Conservation (phyloP, 2,329 filamentous ascomycete species). For the Claviceps sp. region DNA sequence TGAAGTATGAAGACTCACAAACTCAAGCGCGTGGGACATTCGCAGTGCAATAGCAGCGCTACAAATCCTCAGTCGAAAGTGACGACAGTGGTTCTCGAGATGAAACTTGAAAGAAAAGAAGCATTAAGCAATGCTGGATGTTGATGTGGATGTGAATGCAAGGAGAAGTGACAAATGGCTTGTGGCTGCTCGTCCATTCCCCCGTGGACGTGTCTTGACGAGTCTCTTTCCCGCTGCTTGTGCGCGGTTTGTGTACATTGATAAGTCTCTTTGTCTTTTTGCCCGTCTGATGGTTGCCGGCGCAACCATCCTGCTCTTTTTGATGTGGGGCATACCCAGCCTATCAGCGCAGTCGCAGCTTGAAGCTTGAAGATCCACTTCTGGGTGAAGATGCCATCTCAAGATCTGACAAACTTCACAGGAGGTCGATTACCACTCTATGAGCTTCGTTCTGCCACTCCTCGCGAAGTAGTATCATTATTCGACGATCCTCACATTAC, state of each 20-base stretch:
- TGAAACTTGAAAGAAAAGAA: slow-evolving; percentile 1
- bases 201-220: not conserved
- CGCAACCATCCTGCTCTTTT: slow-evolving; percentile 4
- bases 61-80: not conserved
- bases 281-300: slow-evolving; percentile 14
- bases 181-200: not conserved
- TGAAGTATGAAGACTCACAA: slow-evolving; percentile 12
- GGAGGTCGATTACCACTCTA: not conserved
- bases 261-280: not conserved
- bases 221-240: slow-evolving; percentile 4
- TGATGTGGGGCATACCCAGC: not conserved
- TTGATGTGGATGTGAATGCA: slow-evolving; percentile 7
- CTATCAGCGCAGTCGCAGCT: not conserved
- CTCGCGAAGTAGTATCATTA: not conserved
- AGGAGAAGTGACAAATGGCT: slow-evolving; percentile 4
- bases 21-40: slow-evolving; percentile 15
- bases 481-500: not conserved
- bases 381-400: not conserved
- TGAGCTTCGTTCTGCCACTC: not conserved
- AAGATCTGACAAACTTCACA: not conserved
- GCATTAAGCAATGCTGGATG: slow-evolving; percentile 18
- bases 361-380: not conserved
- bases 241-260: slow-evolving; percentile 23
- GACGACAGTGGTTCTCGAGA: not conserved
- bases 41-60: slow-evolving; percentile 11